Percentiles rank a stretch among this genome's conserved stretches.
Evolutionary conservation across 2,329 filamentous ascomycete species (phyloP).

Genomic region (Didymella sp.): DNA sequence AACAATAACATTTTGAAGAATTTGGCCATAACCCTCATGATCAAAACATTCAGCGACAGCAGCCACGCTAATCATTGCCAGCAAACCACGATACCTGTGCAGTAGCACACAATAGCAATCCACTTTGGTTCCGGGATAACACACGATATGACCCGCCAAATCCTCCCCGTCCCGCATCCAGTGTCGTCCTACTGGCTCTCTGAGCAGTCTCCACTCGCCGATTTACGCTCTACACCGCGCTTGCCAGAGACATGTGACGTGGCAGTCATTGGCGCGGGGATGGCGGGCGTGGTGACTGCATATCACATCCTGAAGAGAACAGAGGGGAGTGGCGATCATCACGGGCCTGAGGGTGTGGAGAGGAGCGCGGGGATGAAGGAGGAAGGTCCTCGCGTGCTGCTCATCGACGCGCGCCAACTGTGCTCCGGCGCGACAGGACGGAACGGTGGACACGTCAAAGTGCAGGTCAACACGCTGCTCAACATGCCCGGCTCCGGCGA

Average conservation of each 20-base stretch:
- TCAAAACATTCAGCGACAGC: background rate
- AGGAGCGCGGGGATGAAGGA: background rate
- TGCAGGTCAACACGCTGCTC: constrained; percentile 52
- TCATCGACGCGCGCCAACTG: constrained; percentile 34
- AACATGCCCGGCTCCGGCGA: background rate
- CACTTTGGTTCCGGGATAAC: background rate
- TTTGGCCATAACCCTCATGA: background rate
- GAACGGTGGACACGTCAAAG: constrained; percentile 54
- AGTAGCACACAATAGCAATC: background rate
- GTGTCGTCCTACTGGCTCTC: constrained; percentile 49
- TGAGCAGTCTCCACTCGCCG: constrained; percentile 37
- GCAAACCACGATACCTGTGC: background rate
- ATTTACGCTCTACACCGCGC: constrained; percentile 37
- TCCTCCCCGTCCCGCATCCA: constrained; percentile 42
- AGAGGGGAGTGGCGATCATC: background rate
- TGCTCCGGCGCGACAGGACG: constrained; percentile 37
- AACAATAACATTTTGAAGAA: background rate
- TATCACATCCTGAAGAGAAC: constrained; percentile 35
- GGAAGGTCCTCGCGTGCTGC: constrained; percentile 15
- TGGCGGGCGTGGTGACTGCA: constrained; percentile 43
- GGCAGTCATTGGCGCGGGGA: constrained; percentile 45
- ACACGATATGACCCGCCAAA: constrained; percentile 15
- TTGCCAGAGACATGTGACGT: constrained; percentile 40
- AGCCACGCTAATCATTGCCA: background rate
- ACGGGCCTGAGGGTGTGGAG: background rate